Base-by-base conservation (phyloP, 1,284 basidiomycete species). In the Kwoniella shivajii region DNA sequence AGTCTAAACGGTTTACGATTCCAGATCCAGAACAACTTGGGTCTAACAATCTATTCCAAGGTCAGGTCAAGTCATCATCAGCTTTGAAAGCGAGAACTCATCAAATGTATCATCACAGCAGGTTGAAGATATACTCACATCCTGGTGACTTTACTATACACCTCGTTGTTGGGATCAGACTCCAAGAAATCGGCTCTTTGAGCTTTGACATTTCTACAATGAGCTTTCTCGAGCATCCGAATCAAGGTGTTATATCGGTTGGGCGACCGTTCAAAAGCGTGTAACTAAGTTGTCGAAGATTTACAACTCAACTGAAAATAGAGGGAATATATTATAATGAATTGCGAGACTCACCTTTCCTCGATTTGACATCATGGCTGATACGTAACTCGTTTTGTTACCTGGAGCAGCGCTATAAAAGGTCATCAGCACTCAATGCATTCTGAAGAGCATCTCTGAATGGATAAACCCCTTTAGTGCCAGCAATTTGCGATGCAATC, bases 351-450 rank as follows among this genome's bases (percentile, higher is more conserved):
- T 64, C 59, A 90, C 91, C 78, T 87, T 90, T 60, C 91, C 90
- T 67, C 83, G 82, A 64, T 87, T 87, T 16, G 81, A 74, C 87
- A 95, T 91, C 37, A 98, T 79, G 10, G 93, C 90, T 60, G 89
- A 89, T 13, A 99, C 79, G 76, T 96, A 91, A 5, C 90, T 90
- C 0, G 96, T 99, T 80, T 99, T 99, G 79, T 99, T 99, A 0
- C 96, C 96, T 0, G 95, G 96, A 0, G 96, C 95, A 41, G 94
- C 88, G n/a, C 73, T 75, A 34, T 22, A 11, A 10, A 39, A 34
- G 31, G 14, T 4, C 18, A 30, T 39, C 34, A 52, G 27, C 38
- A n/a, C n/a, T n/a, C n/a, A n/a, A n/a, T n/a, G n/a, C n/a, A n/a
- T n/a, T n/a, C n/a, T n/a, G n/a, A n/a, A n/a, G n/a, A n/a, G n/a